phyloP scores from a whole-genome alignment of 805 yeast genomes.

The Sugiyamaella americana region DNA sequence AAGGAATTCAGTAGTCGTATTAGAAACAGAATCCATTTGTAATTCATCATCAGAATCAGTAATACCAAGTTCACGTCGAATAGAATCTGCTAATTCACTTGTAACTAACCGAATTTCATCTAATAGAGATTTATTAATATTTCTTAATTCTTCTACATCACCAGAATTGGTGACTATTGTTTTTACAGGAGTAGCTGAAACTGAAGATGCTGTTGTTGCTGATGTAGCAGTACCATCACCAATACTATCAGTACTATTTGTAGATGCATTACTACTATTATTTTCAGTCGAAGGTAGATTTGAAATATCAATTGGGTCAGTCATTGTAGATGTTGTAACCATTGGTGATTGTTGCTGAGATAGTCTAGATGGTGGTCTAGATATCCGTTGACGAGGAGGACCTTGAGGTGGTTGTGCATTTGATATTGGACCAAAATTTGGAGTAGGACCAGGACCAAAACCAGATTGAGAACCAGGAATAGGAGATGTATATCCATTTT shows the following conservation, averaged over 20 bases:
- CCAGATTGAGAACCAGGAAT: slow-evolving; percentile 6
- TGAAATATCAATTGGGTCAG: slow-evolving; percentile 12
- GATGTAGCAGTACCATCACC: neutral
- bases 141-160: slow-evolving; percentile 16
- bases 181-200: slow-evolving; percentile 21
- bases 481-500: neutral
- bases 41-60: slow-evolving; percentile 2
- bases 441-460: slow-evolving; percentile 9
- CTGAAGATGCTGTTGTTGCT: slow-evolving; percentile 1
- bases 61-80: slow-evolving; percentile 32
- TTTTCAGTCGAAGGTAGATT: neutral
- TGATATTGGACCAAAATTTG: neutral
- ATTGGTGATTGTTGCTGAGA: slow-evolving; percentile 12
- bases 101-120: slow-evolving; percentile 33
- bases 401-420: slow-evolving; percentile 2
- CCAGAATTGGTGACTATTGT: slow-evolving; percentile 13
- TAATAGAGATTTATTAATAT: slow-evolving; percentile 22
- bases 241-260: neutral
- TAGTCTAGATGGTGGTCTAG: slow-evolving; percentile 17
- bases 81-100: slow-evolving; percentile 33
- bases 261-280: neutral
- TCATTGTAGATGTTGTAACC: slow-evolving; percentile 17
- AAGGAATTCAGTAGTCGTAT: slow-evolving; percentile 6
- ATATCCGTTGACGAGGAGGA: slow-evolving; percentile 3
- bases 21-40: slow-evolving; percentile 1